Base-by-base conservation (phyloP, 345 rosid genomes). In the Lepidium africanum region DNA sequence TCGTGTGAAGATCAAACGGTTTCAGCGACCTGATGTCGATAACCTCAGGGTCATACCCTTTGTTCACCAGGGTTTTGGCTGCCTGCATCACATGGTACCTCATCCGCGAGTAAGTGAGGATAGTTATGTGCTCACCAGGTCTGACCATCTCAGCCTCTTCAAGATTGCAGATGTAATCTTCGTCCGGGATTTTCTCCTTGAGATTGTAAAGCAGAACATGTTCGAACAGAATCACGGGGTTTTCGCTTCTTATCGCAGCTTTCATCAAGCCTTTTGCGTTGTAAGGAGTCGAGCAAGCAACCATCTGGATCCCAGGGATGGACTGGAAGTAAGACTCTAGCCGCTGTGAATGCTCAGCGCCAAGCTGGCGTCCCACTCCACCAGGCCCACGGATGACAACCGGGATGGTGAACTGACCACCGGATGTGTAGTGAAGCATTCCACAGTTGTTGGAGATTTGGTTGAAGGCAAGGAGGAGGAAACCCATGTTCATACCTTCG, bases 191-290 rank as follows among this genome's bases (percentile, higher is more conserved):
- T 76, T 83, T 87, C 84, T 91, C 99, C 80, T 94, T 94, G 50
- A 94, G 95, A 78, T 91, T 94, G 86, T 94, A 94, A 47, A 94
- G 97, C 81, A 94, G 81, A 47, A 94, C 99, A 25, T 91, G 99
- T 64, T 91, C 99, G 7, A 94, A 94, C 25, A 91, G 90, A 69
- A 91, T 91, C 61, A 94, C 97, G 0, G 99, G 99, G 77, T 93
- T 94, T 76, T 94, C 91, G 23, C 98, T 93, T 81, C 99, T 84
- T 74, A 94, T 91, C 3, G 99, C 97, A 0, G 99, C 95, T 81
- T 94, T 94, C 99, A 94, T 94, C 75, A 94, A 79, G 48, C 99
- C 99, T 81, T 94, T 94, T 16, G 99, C 97, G n/a, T 94, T 93
- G 33, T 87, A 88, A n/a, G 98, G 91, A 25, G 97, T 93, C 0